Evolutionary conservation across 495 filamentous ascomycete genomes (phyloP), one percentile per base, ranked within the genome.

Genomic region (Tuber borchii): DNA sequence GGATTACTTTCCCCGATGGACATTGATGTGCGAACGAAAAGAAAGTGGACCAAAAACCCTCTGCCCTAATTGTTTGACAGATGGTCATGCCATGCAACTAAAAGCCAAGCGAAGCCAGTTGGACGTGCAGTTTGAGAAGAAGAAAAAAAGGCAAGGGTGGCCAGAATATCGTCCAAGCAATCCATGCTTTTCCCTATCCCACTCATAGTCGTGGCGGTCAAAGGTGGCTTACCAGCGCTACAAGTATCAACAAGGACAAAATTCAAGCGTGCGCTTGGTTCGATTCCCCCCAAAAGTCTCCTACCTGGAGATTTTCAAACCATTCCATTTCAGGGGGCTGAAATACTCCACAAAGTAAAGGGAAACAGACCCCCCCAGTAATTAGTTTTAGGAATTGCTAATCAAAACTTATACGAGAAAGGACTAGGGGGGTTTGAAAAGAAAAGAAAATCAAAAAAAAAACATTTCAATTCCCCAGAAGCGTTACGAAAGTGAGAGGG

Each of bases 341-440:
- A 6, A 65, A 31, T 65, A 31, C 56, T 31, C 56, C 14, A 31
- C 56, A 65, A 31, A 31, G 56, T 31, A 17, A 65, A 31, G 17
- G 56, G 31, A 31, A 22, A 31, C 56, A 2, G n/a, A 31, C n/a
- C 56, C 31, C 56, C 56, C 56, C 56, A 65, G 2, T 16, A 65
- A 65, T 65, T 65, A 65, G 56, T 31, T 65, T 65, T 65, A 65
- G 56, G 56, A 65, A 65, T 65, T 65, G n/a, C 56, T 65, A 65
- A 65, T 65, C 56, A 65, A 31, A 65, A 65, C 56, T 31, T 65
- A 65, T 65, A 31, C 56, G 56, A 65, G 56, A 65, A 65, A 65
- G 26, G 56, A 65, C 56, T 65, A 17, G 56, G 56, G 56, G 56
- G n/a, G 39, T n/a, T 51, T 16, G 26, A 31, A 65, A 65, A 17